Percentiles rank a stretch among this genome's conserved stretches.
These are phyloP conservation scores for Penicillium roqueforti DNA, from an alignment of 495 filamentous ascomycete genomes.

Conservation along the genomic window DNA sequence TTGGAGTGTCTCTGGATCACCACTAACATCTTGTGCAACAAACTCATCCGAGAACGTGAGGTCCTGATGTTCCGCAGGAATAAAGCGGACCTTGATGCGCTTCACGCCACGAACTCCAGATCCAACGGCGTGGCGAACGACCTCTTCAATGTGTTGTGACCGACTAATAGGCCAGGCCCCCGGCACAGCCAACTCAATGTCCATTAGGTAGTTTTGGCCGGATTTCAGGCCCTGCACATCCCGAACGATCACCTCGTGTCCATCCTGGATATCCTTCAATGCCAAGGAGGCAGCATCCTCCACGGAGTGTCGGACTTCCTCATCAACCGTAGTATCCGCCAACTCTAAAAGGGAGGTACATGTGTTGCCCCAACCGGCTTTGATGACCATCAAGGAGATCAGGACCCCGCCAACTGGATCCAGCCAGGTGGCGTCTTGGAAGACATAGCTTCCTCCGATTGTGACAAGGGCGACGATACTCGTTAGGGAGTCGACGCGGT, in stretches of 20 bases:
- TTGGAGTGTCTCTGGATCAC: constrained; percentile 56
- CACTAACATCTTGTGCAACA: constrained; percentile 61
- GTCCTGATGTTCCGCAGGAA: constrained; percentile 54
- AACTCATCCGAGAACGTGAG: constrained; percentile 71
- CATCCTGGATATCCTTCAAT: constrained; percentile 42
- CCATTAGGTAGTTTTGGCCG: constrained; percentile 91
- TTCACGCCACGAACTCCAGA: constrained; percentile 75
- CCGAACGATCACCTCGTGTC: constrained; percentile 52
- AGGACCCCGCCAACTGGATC: constrained; percentile 92
- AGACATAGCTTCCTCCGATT: constrained; percentile 83
- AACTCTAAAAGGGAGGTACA: constrained; percentile 76
- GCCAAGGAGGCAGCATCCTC: constrained; percentile 57
- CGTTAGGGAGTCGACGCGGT: constrained; percentile 92
- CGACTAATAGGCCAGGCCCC: constrained; percentile 65
- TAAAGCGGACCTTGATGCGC: constrained; percentile 75
- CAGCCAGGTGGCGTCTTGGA: constrained; percentile 79
- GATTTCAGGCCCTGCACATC: constrained; percentile 86
- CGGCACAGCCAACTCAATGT: constrained; percentile 78
- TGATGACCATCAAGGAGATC: constrained; percentile 89
- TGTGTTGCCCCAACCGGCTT: constrained; percentile 85
- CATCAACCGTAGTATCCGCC: constrained; percentile 82
- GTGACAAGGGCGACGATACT: constrained; percentile 85
- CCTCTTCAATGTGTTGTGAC: constrained; percentile 64
- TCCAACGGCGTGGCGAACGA: constrained; percentile 64
- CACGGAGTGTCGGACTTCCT: constrained; percentile 71